Evolutionary conservation across 2,329 filamentous ascomycete species (phyloP).

Genomic region (Xylariomycetidae sp.): DNA sequence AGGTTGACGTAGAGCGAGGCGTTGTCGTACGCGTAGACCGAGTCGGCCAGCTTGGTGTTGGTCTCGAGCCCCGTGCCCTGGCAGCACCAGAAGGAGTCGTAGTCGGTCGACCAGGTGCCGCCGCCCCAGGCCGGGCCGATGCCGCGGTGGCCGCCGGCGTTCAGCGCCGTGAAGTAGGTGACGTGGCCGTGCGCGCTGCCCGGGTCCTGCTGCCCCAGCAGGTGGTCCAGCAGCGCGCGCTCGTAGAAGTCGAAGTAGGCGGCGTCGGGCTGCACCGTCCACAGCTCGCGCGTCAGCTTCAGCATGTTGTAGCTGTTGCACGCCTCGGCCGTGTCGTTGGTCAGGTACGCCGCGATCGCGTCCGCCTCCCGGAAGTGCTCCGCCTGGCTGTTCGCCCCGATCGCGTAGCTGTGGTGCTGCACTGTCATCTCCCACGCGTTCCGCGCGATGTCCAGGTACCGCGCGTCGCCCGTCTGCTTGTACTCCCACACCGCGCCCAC

Average conservation of each 20-base stretch:
- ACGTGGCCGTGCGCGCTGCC: constrained; percentile 39
- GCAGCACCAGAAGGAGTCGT: constrained; percentile 48
- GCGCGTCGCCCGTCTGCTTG: constrained; percentile 37
- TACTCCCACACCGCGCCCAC: constrained; percentile 44
- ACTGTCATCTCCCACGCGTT: constrained; percentile 45
- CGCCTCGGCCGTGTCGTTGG: constrained; percentile 41
- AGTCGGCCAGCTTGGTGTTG: constrained; percentile 48
- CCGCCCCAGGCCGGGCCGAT: constrained; percentile 48
- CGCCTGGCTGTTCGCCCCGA: constrained; percentile 47
- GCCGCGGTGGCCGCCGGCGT: constrained; percentile 39
- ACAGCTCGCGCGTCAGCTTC: constrained; percentile 47
- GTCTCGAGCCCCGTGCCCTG: constrained; percentile 46
- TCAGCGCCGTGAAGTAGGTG: constrained; percentile 47
- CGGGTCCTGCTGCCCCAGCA: constrained; percentile 44
- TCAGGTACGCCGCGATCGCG: constrained; percentile 38
- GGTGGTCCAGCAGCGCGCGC: constrained; percentile 41
- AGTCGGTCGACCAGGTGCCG: constrained; percentile 48
- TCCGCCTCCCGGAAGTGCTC: constrained; percentile 45
- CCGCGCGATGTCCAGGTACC: constrained; percentile 41
- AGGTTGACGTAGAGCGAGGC: constrained; percentile 41
- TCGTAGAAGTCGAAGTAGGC: constrained; percentile 50
- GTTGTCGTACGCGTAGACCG: constrained; percentile 41
- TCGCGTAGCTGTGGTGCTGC: constrained; percentile 42
- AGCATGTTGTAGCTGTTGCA: constrained; percentile 55
- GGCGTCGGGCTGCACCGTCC: constrained; percentile 34